Base-by-base conservation (phyloP, 495 filamentous ascomycete species). In the Tuber calosporum region DNA sequence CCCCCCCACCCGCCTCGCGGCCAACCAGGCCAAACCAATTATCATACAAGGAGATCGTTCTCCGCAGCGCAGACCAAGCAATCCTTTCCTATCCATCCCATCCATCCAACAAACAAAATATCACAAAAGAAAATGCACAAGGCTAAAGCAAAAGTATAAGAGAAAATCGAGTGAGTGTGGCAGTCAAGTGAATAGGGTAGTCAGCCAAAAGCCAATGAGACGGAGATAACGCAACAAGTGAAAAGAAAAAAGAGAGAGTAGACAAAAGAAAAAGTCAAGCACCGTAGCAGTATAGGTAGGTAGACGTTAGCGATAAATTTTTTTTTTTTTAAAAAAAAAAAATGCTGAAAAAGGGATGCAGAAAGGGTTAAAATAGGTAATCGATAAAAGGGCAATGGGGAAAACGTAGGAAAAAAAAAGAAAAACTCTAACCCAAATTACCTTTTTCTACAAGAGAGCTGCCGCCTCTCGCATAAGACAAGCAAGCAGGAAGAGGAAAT, bases 21-120 rank as follows among this genome's bases (percentile, higher is more conserved):
- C 66, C 40, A 66, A 73, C 5, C 42, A 45, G 36, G 19, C 68
- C 48, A 66, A 76, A 74, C 74, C 58, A 22, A 76, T 76, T 76
- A 74, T 70, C 26, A 42, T 70, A 70, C 42, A 36, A 75, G 4
- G 53, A 39, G 41, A 66, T 34, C 53, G 53, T 34, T 62, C 53
- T 62, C 53, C 53, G 30, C 53, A 62, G 11, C 5, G 53, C 13
- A 62, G 26, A 62, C 53, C 26, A 76, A 74, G 70, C 68, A 43
- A 39, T 67, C 41, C 62, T 71, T 38, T 43, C 36, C 34, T 19
- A n/a, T 70, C 53, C 48, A 30, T 40, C 26, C n/a, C 62, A 30
- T 42, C 66, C 45, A 45, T 58, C 11, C 26, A 74, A 17, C 58
- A 62, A 71, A 73, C 30, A 69, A 34, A 70, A 68, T 45, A 37